phyloP scores from a whole-genome alignment of 768 basidiomycete species.

The Suillus occidentalis region DNA sequence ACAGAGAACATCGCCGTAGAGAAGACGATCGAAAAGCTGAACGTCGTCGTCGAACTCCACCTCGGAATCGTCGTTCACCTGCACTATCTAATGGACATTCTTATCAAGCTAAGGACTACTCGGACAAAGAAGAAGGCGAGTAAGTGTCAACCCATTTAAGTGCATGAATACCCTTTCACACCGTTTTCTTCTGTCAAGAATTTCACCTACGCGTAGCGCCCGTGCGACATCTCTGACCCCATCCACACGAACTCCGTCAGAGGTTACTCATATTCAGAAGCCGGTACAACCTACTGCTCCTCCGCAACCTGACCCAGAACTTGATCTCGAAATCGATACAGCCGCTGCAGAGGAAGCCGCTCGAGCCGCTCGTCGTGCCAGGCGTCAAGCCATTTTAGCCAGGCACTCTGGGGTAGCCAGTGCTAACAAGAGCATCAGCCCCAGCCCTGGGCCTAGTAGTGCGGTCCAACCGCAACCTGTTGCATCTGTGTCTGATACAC shows the following conservation, averaged over 20 bases:
- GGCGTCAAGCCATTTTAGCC: constrained; percentile 75
- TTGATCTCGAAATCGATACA: constrained; percentile 57
- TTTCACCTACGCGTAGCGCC: constrained; percentile 56
- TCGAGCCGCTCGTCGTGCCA: constrained; percentile 66
- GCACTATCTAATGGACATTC: constrained; percentile 23
- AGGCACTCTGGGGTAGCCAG: constrained; percentile 61
- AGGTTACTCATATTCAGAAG: constrained; percentile 14
- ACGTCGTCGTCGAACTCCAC: constrained; percentile 23
- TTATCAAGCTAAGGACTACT: constrained; percentile 34
- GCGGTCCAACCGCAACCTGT: constrained; percentile 66
- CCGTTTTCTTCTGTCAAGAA: constrained; percentile 40
- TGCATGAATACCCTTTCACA: constrained; percentile 12
- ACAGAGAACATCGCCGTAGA: constrained; percentile 28
- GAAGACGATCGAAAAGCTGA: constrained; percentile 32
- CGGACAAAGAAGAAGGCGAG: constrained; percentile 91
- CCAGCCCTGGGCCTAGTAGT: constrained; percentile 68
- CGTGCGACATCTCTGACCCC: constrained; percentile 25
- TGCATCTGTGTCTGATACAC: constrained; percentile 61
- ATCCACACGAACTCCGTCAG: constrained; percentile 19
- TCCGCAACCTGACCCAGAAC: constrained; percentile 38
- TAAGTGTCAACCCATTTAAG: constrained; percentile 49
- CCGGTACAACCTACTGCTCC: constrained; percentile 19
- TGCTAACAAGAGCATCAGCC: constrained; percentile 44
- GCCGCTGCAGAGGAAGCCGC: constrained; percentile 55
- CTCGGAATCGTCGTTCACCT: constrained; percentile 12